These are phyloP conservation scores for Xerocomus spinulosus DNA, from an alignment of 768 basidiomycete species.

Conservation along the genomic window DNA sequence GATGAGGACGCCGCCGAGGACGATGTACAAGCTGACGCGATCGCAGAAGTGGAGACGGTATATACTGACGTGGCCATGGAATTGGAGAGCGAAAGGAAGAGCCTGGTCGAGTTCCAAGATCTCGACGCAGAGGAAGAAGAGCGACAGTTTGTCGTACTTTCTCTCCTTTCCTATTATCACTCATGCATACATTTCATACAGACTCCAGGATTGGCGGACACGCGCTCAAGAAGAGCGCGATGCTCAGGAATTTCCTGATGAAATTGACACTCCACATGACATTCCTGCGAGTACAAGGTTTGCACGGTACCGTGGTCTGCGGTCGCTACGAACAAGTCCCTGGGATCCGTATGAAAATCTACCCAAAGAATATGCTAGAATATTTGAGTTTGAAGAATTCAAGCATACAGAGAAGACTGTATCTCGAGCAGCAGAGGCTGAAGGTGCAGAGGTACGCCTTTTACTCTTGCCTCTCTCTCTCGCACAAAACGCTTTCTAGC, in stretches of 20 bases:
- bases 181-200: conserved; percentile 25
- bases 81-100: conserved; percentile 51
- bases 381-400: conserved; percentile 97
- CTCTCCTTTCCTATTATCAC: not conserved
- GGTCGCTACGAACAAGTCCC: conserved; percentile 88
- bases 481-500: conserved; percentile 38
- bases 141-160: conserved; percentile 57
- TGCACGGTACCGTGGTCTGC: conserved; percentile 87
- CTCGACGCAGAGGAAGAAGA: conserved; percentile 82
- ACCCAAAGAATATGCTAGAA: conserved; percentile 87
- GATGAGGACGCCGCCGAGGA: conserved; percentile 51
- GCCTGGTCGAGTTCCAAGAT: conserved; percentile 63
- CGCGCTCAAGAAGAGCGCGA: conserved; percentile 74
- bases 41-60: conserved; percentile 54
- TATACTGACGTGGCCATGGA: conserved; percentile 52
- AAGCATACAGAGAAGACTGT: conserved; percentile 76
- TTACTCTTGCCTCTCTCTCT: not conserved
- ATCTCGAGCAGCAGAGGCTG: conserved; percentile 60
- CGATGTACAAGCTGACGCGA: conserved; percentile 31
- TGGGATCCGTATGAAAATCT: conserved; percentile 98
- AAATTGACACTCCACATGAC: conserved; percentile 91
- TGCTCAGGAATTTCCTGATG: conserved; percentile 89
- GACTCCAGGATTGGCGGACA: conserved; percentile 64
- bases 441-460: conserved; percentile 62
- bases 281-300: conserved; percentile 76